Conservation (phyloP, 768 basidiomycete genomes). For the Termitomyces sp. region DNA sequence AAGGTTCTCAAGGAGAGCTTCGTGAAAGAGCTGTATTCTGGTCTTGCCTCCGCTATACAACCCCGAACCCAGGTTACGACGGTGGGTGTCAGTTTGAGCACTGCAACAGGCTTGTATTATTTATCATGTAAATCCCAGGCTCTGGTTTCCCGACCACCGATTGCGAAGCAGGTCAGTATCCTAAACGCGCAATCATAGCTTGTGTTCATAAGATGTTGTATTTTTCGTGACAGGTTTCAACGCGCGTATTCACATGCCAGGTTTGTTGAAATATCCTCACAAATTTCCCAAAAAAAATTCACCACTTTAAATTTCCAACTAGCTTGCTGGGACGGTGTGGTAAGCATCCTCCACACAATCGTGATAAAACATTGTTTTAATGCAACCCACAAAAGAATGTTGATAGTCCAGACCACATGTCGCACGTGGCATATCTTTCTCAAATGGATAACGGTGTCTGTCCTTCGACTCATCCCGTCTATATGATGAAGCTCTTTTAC, state of each 20-base stretch:
- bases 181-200: neutral
- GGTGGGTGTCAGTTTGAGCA: slow-evolving; percentile 11
- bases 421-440: slow-evolving; percentile 31
- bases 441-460: slow-evolving; percentile 35
- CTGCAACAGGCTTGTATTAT: neutral
- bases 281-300: neutral
- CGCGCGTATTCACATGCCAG: slow-evolving; percentile 34
- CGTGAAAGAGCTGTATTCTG: slow-evolving; percentile 36
- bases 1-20: slow-evolving; percentile 38
- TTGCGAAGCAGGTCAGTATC: slow-evolving; percentile 29
- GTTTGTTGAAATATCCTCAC: slow-evolving; percentile 2
- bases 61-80: slow-evolving; percentile 24
- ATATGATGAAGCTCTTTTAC: slow-evolving; percentile 37
- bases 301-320: neutral
- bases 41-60: slow-evolving; percentile 36
- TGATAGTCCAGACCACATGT: slow-evolving; percentile 34
- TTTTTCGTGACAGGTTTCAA: slow-evolving; percentile 25
- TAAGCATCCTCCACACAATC: slow-evolving; percentile 12
- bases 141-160: slow-evolving; percentile 40
- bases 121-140: slow-evolving; percentile 14
- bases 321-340: slow-evolving; percentile 39
- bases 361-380: neutral
- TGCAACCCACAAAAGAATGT: slow-evolving; percentile 25
- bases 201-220: slow-evolving; percentile 4
- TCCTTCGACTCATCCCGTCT: slow-evolving; percentile 32